Evolutionary conservation across 805 yeast species (phyloP), one percentile per base, ranked within the genome.

Genomic region (Spencermartinsiella europaea): DNA sequence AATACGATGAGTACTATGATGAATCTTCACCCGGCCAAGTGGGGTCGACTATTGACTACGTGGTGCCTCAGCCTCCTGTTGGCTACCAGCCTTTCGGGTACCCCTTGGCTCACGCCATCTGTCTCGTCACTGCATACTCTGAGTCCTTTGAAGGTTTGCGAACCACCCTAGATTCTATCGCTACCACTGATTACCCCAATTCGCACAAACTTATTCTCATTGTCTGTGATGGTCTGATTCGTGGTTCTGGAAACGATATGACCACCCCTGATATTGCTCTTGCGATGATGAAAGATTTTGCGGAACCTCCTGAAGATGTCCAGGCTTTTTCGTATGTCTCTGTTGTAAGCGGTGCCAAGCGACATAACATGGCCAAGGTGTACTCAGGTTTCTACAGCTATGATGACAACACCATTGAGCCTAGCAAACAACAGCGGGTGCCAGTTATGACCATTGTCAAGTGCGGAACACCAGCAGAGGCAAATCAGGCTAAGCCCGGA

Each of bases 341-440:
- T 5, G 97, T 93, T 35, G 95, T 96, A 2, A 85, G 85, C 57
- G 99, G 99, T 56, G 58, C 85, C 3, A 93, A 88, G 69, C 83
- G 99, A 63, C 99, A 93, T 62, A 93, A 93, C 64, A 89, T 90
- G 96, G 97, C 99, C 22, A 91, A 90, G 66, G 89, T 91, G 2
- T 91, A 88, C 61, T 82, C 96, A 10, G 99, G 99, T 0, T 93
- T 86, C 63, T 93, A 93, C 70, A 82, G 82, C 55, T 93, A 90
- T 62, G 81, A 86, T 57, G 85, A 85, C 53, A 60, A 67, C 2
- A 85, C 91, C 1, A 80, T 89, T 38, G 86, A 91, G 1, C 68
- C 70, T 1, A 90, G 85, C 51, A 84, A 84, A 56, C 98, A 91
- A 67, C 75, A 66, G 49, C 75, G 91, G 56, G 90, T 86, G 27